Percentiles rank a stretch among this genome's conserved stretches.
These are phyloP conservation scores for Alisma plantagoaquatica DNA, from an alignment of 106 monocot species.

Conservation along the genomic window DNA sequence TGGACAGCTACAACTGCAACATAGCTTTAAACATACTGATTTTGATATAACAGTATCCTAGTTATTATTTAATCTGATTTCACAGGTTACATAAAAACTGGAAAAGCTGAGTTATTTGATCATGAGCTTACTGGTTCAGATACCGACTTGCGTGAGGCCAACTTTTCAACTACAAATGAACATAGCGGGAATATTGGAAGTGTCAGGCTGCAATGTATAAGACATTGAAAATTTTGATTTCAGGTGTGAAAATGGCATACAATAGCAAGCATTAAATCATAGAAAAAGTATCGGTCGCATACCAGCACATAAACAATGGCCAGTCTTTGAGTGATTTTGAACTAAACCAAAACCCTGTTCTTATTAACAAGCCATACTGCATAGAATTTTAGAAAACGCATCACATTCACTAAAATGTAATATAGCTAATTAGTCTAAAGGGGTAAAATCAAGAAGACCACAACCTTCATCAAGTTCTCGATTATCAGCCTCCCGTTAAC, in stretches of 20 bases:
- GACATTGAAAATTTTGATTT: background rate
- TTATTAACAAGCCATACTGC: slow-evolving; percentile 76
- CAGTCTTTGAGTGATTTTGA: slow-evolving; percentile 57
- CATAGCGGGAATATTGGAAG: slow-evolving; percentile 44
- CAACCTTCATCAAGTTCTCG: slow-evolving; percentile 82
- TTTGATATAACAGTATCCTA: no score
- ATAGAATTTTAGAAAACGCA: no score
- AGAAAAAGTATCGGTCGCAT: slow-evolving; percentile 5
- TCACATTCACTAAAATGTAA: no score
- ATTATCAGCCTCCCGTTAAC: slow-evolving; percentile 80
- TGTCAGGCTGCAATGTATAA: slow-evolving; percentile 33
- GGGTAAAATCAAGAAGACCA: background rate
- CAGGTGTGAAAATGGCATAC: no score
- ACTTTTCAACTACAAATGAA: slow-evolving; percentile 48
- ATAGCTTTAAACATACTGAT: no score
- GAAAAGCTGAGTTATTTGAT: no score
- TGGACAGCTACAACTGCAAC: no score
- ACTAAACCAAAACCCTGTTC: slow-evolving; percentile 79
- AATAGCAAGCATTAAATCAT: background rate
- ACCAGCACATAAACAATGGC: slow-evolving; percentile 86
- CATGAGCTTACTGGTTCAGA: slow-evolving; percentile 43
- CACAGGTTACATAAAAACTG: no score
- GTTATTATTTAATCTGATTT: no score
- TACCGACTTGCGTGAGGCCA: slow-evolving; percentile 29
- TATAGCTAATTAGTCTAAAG: no score